Evolutionary conservation across 345 rosid genomes (phyloP).

Genomic region (Nasturtium officinale): DNA sequence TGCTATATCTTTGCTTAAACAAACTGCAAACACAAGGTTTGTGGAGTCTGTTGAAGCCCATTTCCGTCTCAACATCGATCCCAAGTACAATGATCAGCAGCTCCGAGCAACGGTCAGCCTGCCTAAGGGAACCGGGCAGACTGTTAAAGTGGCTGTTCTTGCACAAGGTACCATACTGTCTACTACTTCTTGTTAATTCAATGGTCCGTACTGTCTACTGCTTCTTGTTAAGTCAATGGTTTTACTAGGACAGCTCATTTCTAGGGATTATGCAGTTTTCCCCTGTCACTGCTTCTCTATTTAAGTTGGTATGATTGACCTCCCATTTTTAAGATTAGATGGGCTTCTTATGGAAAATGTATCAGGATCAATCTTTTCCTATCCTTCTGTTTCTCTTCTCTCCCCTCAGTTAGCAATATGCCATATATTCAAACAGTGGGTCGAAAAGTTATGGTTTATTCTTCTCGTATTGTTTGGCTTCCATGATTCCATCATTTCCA

Average conservation of each 20-base stretch:
- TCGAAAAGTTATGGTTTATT: background rate
- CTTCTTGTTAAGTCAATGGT: background rate
- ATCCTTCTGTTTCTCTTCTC: background rate
- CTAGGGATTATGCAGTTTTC: background rate
- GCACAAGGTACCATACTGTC: slow-evolving; percentile 70
- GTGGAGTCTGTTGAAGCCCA: slow-evolving; percentile 93
- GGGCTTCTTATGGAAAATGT: slow-evolving; percentile 1
- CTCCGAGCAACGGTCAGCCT: slow-evolving; percentile 91
- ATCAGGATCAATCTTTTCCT: background rate
- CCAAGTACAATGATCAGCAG: slow-evolving; percentile 97
- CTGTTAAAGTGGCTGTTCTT: slow-evolving; percentile 92
- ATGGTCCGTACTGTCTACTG: background rate
- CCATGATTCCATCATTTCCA: slow-evolving; percentile 21
- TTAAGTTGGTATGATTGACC: background rate
- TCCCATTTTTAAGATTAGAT: background rate
- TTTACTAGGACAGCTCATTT: slow-evolving; percentile 1
- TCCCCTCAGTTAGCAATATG: background rate
- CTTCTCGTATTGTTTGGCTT: slow-evolving; percentile 12
- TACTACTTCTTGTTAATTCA: background rate
- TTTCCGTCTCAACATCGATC: slow-evolving; percentile 95
- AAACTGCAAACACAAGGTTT: slow-evolving; percentile 69
- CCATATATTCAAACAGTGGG: background rate
- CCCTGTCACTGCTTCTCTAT: slow-evolving; percentile 2
- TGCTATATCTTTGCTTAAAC: slow-evolving; percentile 79
- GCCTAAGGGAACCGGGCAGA: slow-evolving; percentile 97